Conservation (phyloP, 495 filamentous ascomycete species). For the Penicillium turbatum region DNA sequence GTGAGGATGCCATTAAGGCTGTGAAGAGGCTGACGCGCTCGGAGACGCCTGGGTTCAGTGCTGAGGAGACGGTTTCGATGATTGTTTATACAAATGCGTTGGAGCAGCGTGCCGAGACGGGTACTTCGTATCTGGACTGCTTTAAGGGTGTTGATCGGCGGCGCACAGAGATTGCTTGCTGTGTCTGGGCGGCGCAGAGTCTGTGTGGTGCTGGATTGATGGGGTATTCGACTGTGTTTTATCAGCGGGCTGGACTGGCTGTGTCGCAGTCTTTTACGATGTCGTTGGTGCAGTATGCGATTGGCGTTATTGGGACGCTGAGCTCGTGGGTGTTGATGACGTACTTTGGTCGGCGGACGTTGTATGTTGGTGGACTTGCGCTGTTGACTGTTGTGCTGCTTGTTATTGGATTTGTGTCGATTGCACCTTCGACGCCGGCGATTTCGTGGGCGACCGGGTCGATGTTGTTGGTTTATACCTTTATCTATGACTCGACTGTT, state of each 20-base stretch:
- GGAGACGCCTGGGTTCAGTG: slow-evolving; percentile 57
- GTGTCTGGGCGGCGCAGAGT: slow-evolving; percentile 77
- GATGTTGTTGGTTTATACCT: slow-evolving; percentile 54
- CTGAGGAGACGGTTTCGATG: slow-evolving; percentile 71
- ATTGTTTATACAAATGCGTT: slow-evolving; percentile 75
- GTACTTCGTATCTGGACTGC: slow-evolving; percentile 64
- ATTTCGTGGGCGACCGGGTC: slow-evolving; percentile 51
- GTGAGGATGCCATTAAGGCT: slow-evolving; percentile 60
- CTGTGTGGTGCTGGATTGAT: slow-evolving; percentile 69
- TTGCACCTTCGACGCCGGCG: slow-evolving; percentile 37
- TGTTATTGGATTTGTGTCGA: slow-evolving; percentile 60
- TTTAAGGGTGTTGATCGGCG: slow-evolving; percentile 67
- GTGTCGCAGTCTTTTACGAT: slow-evolving; percentile 32
- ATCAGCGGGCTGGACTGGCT: slow-evolving; percentile 39
- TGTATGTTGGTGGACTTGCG: slow-evolving; percentile 50
- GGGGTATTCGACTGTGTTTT: slow-evolving; percentile 73
- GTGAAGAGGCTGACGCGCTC: slow-evolving; percentile 59
- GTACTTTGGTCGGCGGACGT: slow-evolving; percentile 48
- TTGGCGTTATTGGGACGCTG: slow-evolving; percentile 28
- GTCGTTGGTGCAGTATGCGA: slow-evolving; percentile 24
- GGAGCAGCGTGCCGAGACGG: slow-evolving; percentile 58
- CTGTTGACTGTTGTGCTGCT: slow-evolving; percentile 47
- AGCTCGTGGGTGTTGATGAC: slow-evolving; percentile 30
- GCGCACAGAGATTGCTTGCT: slow-evolving; percentile 70
- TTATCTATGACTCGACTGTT: slow-evolving; percentile 53